Evolutionary conservation across 1,284 basidiomycete species (phyloP).

Genomic region (Cutaneotrichosporon cyanovorans): DNA sequence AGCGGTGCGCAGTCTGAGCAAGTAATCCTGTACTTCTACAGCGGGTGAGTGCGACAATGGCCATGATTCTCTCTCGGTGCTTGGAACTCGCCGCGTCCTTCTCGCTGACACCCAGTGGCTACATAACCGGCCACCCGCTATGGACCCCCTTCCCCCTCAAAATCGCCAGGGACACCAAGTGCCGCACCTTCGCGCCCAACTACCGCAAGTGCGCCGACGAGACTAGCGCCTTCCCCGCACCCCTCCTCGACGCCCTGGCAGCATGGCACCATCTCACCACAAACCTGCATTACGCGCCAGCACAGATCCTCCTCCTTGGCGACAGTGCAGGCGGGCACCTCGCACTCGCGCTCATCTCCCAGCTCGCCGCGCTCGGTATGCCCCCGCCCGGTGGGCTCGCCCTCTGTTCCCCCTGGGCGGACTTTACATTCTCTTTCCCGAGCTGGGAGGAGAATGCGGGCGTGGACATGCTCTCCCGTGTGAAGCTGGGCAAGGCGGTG

Average conservation of each 20-base stretch:
- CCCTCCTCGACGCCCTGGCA: conserved; percentile 17
- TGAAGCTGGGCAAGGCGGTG: conserved; percentile 8
- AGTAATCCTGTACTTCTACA: conserved; percentile 25
- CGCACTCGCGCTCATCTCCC: conserved; percentile 6
- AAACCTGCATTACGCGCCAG: conserved; percentile 8
- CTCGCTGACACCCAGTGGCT: conserved; percentile 10
- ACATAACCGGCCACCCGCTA: conserved; percentile 17
- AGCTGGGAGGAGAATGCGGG: conserved; percentile 1
- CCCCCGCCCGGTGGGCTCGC: conserved; percentile 51
- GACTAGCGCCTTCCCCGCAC: conserved; percentile 10
- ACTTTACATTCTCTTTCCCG: conserved; percentile 42
- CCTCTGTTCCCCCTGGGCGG: conserved; percentile 54
- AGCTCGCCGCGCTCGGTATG: conserved; percentile 7
- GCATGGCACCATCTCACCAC: conserved; percentile 10
- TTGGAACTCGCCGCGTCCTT: background rate
- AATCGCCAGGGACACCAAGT: conserved; percentile 9
- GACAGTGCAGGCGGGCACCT: conserved; percentile 18
- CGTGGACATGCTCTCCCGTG: conserved; percentile 12
- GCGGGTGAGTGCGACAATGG: no score
- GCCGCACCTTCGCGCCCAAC: conserved; percentile 8
- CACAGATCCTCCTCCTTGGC: conserved; percentile 10
- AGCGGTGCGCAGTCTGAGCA: conserved; percentile 11
- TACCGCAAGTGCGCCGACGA: conserved; percentile 14
- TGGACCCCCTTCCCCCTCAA: conserved; percentile 10
- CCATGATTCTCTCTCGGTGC: no score